Evolutionary conservation across 2,329 filamentous ascomycete genomes (phyloP).

Genomic region (Fusarium napiforme): DNA sequence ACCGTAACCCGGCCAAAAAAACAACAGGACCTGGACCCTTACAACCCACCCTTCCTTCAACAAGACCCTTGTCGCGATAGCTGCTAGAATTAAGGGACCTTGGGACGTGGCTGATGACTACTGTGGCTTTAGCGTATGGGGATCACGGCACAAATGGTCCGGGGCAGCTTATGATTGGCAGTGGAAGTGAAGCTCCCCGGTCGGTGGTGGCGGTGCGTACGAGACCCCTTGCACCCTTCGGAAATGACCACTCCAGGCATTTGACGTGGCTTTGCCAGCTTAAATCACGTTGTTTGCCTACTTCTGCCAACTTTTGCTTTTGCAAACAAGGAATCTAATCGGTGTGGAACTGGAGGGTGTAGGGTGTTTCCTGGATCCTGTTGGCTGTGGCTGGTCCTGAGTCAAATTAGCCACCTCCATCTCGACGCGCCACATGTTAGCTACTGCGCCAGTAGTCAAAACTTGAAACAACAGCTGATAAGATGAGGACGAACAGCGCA

Average conservation of each 20-base stretch:
- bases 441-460: constrained; percentile 23
- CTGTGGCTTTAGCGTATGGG: constrained; percentile 35
- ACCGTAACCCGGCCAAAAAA: constrained; percentile 24
- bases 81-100: constrained; percentile 35
- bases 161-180: constrained; percentile 21
- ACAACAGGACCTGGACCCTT: constrained; percentile 28
- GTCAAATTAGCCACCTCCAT: constrained; percentile 25
- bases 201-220: constrained; percentile 37
- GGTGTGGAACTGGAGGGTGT: constrained; percentile 28
- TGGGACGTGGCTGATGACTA: constrained; percentile 28
- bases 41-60: constrained; percentile 26
- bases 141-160: constrained; percentile 32
- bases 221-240: constrained; percentile 19
- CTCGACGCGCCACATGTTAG: constrained; percentile 24
- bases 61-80: constrained; percentile 31
- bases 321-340: constrained; percentile 33
- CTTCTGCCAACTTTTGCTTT: constrained; percentile 37
- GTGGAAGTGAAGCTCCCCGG: neutral
- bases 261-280: constrained; percentile 13
- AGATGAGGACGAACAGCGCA: constrained; percentile 1
- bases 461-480: constrained; percentile 27
- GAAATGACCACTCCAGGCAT: constrained; percentile 38
- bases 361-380: constrained; percentile 17
- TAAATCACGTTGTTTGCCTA: constrained; percentile 32
- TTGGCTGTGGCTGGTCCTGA: constrained; percentile 33